Percentiles rank a stretch among this genome's conserved stretches.
phyloP scores from a whole-genome alignment of 805 yeast genomes.

The Grigorovia transvaalensis region DNA sequence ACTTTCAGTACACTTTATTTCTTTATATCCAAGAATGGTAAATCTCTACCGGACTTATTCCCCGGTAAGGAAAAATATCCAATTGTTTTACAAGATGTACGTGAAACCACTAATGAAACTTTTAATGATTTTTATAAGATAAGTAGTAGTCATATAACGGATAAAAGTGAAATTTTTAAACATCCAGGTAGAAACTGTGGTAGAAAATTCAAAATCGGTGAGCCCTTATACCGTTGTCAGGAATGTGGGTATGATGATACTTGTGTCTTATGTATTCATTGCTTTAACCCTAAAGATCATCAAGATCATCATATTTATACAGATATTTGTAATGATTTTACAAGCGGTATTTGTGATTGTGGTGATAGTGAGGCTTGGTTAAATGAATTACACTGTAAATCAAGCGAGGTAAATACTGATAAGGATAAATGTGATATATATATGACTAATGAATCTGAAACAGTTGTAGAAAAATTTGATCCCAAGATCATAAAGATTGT shows the following conservation, averaged over 20 bases:
- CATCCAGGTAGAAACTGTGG: slow-evolving; percentile 65
- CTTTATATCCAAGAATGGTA: slow-evolving; percentile 32
- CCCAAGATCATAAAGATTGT: slow-evolving; percentile 19
- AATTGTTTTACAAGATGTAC: slow-evolving; percentile 10
- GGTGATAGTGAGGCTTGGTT: slow-evolving; percentile 63
- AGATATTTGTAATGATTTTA: slow-evolving; percentile 37
- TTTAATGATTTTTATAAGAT: slow-evolving; percentile 5
- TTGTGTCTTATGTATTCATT: slow-evolving; percentile 64
- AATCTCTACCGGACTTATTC: slow-evolving; percentile 28
- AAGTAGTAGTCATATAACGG: not conserved
- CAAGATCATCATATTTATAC: slow-evolving; percentile 51
- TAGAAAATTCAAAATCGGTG: slow-evolving; percentile 46
- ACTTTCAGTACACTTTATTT: slow-evolving; percentile 26
- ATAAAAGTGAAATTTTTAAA: slow-evolving; percentile 15
- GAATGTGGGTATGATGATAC: slow-evolving; percentile 74
- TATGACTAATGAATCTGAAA: slow-evolving; percentile 20
- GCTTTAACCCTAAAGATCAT: slow-evolving; percentile 65
- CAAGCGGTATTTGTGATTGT: slow-evolving; percentile 61
- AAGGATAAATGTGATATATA: slow-evolving; percentile 21
- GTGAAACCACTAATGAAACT: slow-evolving; percentile 8
- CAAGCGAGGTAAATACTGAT: slow-evolving; percentile 12
- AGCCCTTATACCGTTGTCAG: slow-evolving; percentile 59
- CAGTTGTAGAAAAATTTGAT: slow-evolving; percentile 20
- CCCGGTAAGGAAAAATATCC: slow-evolving; percentile 12
- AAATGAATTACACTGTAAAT: slow-evolving; percentile 39